Evolutionary conservation across 352 stramenopile species (phyloP), one percentile per base, ranked within the genome.

Genomic region (Phytophthora crassamura): DNA sequence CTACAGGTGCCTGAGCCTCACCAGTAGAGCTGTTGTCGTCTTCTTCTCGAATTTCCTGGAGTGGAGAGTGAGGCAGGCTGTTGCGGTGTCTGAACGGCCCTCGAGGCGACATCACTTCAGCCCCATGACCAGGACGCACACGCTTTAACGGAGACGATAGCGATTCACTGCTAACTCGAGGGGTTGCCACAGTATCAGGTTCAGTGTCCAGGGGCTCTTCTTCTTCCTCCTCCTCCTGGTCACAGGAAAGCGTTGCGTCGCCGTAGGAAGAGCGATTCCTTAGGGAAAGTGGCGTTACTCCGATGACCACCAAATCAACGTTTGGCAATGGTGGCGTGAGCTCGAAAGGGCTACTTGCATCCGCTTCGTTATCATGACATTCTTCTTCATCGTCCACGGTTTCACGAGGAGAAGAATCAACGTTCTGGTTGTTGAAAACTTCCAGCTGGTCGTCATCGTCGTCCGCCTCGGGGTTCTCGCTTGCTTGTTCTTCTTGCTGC

Each of bases 41-140:
- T 60, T 82, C 77, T 62, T 82, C 74, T 16, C 74, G 58, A 65
- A 88, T 82, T 7, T 79, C 73, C 14, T 86, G 56, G 2, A 86
- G 74, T 60, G 67, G 53, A 56, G 69, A 43, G 28, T 71, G 42
- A 50, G 67, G 38, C 22, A 64, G 33, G 10, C 14, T 46, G 22
- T 32, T 63, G 7, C 32, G 45, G 15, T 34, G 41, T 20, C 46
- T 50, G 40, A 46, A 59, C 1, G 45, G 15, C 11, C 28, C 36
- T 58, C 35, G 34, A 7, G 67, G 45, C 16, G 43, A 58, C 7
- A 40, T 39, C 4, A 45, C 51, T 39, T 52, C 54, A 34, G 70
- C 36, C 6, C 33, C 49, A 18, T 53, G 39, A 16, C 53, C 59
- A 56, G 49, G 53, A 18, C 61, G 66, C 5, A 52, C 15, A 2